phyloP scores from a whole-genome alignment of 2,329 filamentous ascomycete genomes.

The Penicillium aurantiogriseum region DNA sequence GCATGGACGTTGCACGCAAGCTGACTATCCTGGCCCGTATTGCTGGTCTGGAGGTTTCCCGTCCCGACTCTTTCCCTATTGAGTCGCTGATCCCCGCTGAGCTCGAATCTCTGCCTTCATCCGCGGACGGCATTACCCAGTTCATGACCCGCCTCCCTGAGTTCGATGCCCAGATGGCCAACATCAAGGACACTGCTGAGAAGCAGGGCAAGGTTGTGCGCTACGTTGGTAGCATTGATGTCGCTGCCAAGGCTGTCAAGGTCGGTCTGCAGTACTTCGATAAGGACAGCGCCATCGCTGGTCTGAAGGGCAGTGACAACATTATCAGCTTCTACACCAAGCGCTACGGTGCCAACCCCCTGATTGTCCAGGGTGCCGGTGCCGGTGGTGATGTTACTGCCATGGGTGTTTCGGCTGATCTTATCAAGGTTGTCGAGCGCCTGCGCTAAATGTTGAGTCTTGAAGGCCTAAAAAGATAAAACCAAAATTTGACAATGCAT shows the following conservation, averaged over 20 bases:
- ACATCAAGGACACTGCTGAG: slow-evolving; percentile 79
- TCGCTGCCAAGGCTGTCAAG: slow-evolving; percentile 76
- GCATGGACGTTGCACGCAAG: slow-evolving; percentile 89
- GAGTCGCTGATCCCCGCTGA: slow-evolving; percentile 89
- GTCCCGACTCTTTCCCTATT: slow-evolving; percentile 85
- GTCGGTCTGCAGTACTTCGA: slow-evolving; percentile 91
- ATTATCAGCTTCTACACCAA: slow-evolving; percentile 99
- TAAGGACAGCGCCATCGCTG: slow-evolving; percentile 83
- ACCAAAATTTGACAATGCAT: background rate
- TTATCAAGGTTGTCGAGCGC: slow-evolving; percentile 81
- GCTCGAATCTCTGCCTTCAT: slow-evolving; percentile 69
- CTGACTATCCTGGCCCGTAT: slow-evolving; percentile 90
- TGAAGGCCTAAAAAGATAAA: background rate
- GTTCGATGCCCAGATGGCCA: slow-evolving; percentile 88
- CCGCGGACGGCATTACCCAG: slow-evolving; percentile 63
- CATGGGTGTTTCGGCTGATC: slow-evolving; percentile 93
- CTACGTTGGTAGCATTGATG: slow-evolving; percentile 91
- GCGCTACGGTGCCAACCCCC: slow-evolving; percentile 83
- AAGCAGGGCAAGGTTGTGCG: slow-evolving; percentile 87
- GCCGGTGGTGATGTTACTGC: slow-evolving; percentile 94
- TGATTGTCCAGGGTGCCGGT: slow-evolving; percentile 92
- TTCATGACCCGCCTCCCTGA: slow-evolving; percentile 77
- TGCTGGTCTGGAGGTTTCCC: slow-evolving; percentile 75
- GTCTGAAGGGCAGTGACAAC: slow-evolving; percentile 95
- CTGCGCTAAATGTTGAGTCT: slow-evolving; percentile 49